Evolutionary conservation across 208 protist genomes (phyloP).

Genomic region (Blechomonas ayalai): DNA sequence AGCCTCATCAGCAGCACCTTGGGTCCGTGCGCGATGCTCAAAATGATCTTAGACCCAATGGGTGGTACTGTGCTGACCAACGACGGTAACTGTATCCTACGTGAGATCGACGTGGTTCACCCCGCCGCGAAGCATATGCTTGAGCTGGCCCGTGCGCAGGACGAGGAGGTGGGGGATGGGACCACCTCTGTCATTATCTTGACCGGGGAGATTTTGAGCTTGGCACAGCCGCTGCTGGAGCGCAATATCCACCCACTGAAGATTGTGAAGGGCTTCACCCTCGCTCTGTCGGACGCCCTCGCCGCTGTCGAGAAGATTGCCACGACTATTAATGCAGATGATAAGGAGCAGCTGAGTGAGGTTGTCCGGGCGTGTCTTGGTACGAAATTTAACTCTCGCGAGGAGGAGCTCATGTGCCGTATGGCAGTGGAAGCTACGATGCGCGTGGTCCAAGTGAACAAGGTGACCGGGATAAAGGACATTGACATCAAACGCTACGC

Average conservation of each 20-base stretch:
- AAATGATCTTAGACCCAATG: conserved; percentile 99
- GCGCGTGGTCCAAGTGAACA: conserved; percentile 87
- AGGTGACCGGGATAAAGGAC: conserved; percentile 87
- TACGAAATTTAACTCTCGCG: conserved; percentile 98
- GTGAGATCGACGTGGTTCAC: conserved; percentile 99
- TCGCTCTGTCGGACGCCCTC: conserved; percentile 96
- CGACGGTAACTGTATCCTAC: conserved; percentile 99
- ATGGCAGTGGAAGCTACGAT: conserved; percentile 98
- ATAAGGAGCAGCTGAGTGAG: conserved; percentile 83
- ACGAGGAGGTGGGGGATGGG: conserved; percentile 99
- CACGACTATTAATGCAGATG: conserved; percentile 89
- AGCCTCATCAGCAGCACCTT: conserved; percentile 99
- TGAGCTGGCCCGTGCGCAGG: conserved; percentile 98
- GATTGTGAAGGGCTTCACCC: conserved; percentile 96
- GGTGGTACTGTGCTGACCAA: conserved; percentile 99
- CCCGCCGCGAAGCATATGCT: conserved; percentile 99
- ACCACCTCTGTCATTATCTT: conserved; percentile 99
- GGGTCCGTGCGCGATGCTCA: conserved; percentile 99
- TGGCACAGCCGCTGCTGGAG: conserved; percentile 97
- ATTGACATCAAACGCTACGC: conserved; percentile 99
- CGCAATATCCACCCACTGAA: conserved; percentile 97
- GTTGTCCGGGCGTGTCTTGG: conserved; percentile 95
- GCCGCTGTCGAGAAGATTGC: conserved; percentile 90
- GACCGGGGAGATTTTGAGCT: conserved; percentile 97
- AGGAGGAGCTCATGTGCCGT: conserved; percentile 95